These are phyloP conservation scores for Coemansia sp. DNA, from an alignment of 192 early-diverging fungal genomes.

Conservation along the genomic window DNA sequence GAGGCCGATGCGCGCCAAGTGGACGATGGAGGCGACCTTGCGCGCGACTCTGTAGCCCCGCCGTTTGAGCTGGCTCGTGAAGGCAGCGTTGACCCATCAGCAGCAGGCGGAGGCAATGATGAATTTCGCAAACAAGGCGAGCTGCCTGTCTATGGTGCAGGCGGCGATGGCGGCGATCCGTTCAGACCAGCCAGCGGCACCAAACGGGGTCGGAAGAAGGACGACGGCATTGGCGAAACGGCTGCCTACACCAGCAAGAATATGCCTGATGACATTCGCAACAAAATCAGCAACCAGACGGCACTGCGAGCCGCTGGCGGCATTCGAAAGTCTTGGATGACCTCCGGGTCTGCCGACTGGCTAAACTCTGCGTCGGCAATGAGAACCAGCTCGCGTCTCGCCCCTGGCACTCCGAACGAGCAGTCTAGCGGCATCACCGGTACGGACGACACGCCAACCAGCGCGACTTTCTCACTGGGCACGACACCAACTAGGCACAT, in stretches of 20 bases:
- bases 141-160: not conserved
- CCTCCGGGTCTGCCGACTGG: constrained; percentile 24
- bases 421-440: not conserved
- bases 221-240: constrained; percentile 35
- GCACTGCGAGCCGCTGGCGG: constrained; percentile 56
- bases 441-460: not conserved
- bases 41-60: not conserved
- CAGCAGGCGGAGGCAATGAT: not conserved
- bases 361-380: not conserved
- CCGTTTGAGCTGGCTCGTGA: not conserved
- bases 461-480: no score
- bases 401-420: not conserved
- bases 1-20: not conserved
- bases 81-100: not conserved
- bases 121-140: not conserved
- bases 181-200: constrained; percentile 15
- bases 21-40: not conserved
- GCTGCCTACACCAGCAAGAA: constrained; percentile 47
- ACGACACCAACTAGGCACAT: no score
- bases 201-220: constrained; percentile 48
- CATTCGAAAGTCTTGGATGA: constrained; percentile 58
- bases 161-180: constrained; percentile 33
- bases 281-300: constrained; percentile 57
- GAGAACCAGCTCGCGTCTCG: not conserved
- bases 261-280: constrained; percentile 51